These are phyloP conservation scores for Saccharomycopsis javanensis DNA, from an alignment of 805 yeast species.

Conservation along the genomic window DNA sequence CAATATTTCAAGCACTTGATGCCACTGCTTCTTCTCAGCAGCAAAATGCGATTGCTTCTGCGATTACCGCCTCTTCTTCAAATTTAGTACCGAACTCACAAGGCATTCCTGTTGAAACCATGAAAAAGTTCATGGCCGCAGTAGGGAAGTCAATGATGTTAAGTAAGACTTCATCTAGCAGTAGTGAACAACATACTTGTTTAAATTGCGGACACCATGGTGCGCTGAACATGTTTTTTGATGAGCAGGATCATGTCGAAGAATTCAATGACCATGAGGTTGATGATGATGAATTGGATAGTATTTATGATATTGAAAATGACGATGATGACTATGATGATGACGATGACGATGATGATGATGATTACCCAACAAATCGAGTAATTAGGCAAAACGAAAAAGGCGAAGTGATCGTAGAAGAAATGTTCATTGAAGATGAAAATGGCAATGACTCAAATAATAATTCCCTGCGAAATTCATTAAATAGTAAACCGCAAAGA, in stretches of 20 bases:
- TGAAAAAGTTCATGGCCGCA: slow-evolving; percentile 1
- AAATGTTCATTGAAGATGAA: slow-evolving; percentile 2
- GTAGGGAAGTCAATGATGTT: not conserved
- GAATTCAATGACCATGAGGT: not conserved
- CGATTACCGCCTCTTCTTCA: not conserved
- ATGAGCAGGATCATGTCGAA: not conserved
- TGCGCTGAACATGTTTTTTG: not conserved
- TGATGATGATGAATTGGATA: not conserved
- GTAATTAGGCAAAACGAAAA: slow-evolving; percentile 15
- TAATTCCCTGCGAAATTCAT: not conserved
- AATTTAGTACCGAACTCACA: not conserved
- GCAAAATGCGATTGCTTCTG: not conserved
- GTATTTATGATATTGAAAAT: not conserved
- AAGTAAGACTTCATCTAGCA: not conserved
- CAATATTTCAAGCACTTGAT: not conserved
- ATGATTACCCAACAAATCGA: slow-evolving; percentile 14
- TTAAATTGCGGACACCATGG: not conserved
- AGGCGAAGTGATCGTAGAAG: slow-evolving; percentile 18
- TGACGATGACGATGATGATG: slow-evolving; percentile 5
- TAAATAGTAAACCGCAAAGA: not conserved
- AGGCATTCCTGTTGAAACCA: not conserved
- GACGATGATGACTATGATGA: not conserved
- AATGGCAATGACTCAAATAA: not conserved
- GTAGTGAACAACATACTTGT: not conserved
- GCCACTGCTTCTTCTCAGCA: not conserved